These are phyloP conservation scores for Myriosclerotinia curreyana DNA, from an alignment of 2,329 filamentous ascomycete genomes.

Conservation along the genomic window DNA sequence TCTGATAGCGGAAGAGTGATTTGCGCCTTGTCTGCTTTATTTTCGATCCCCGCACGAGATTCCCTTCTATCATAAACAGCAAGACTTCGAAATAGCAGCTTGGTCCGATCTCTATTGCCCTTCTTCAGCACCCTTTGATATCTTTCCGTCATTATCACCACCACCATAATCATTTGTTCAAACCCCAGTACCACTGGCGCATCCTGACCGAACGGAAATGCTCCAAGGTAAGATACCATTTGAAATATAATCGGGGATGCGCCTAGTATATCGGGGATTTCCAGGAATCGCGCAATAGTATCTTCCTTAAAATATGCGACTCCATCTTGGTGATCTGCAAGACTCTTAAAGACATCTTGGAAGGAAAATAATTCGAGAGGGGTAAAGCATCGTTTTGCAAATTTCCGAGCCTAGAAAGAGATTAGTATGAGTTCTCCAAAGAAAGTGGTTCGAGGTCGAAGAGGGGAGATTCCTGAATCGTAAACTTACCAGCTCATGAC, in stretches of 20 bases:
- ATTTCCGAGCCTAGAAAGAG: slow-evolving; percentile 52
- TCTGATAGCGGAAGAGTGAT: not conserved
- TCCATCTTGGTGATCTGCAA: slow-evolving; percentile 61
- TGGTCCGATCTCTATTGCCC: slow-evolving; percentile 56
- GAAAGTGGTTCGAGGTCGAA: slow-evolving; percentile 1
- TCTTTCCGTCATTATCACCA: slow-evolving; percentile 69
- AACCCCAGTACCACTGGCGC: slow-evolving; percentile 68
- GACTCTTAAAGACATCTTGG: slow-evolving; percentile 67
- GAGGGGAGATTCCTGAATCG: slow-evolving; percentile 17
- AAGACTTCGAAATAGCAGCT: slow-evolving; percentile 67
- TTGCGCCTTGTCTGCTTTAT: not conserved
- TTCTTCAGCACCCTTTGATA: slow-evolving; percentile 61
- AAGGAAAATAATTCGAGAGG: slow-evolving; percentile 70
- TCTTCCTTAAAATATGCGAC: slow-evolving; percentile 67
- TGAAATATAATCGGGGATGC: slow-evolving; percentile 69
- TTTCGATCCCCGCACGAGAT: slow-evolving; percentile 25
- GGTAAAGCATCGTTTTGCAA: slow-evolving; percentile 68
- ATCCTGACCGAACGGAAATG: slow-evolving; percentile 70
- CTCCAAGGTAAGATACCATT: slow-evolving; percentile 67
- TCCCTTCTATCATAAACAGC: slow-evolving; percentile 66
- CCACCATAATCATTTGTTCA: slow-evolving; percentile 67
- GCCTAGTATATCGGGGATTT: slow-evolving; percentile 66
- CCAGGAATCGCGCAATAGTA: slow-evolving; percentile 68
- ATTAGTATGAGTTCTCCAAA: not conserved
- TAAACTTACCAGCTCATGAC: slow-evolving; percentile 37